Conservation (phyloP, 73 alveolate genomes). For the Stentor roeselii region DNA sequence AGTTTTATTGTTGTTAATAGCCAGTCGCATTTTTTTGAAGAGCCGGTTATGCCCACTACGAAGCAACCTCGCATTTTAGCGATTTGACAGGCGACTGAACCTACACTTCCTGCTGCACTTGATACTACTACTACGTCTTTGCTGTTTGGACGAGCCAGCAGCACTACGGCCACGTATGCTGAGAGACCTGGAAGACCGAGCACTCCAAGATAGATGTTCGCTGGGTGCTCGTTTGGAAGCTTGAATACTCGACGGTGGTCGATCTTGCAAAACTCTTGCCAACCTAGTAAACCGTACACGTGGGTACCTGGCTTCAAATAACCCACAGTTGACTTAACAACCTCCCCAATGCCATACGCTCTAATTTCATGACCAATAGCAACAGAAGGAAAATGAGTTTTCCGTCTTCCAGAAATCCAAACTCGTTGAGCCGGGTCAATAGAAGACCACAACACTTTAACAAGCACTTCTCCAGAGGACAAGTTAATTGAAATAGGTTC, state of each 20-base stretch:
- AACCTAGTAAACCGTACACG: not conserved
- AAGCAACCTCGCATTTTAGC: slow-evolving; percentile 25
- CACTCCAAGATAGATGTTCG: not conserved
- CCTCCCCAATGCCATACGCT: not conserved
- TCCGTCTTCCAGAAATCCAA: slow-evolving; percentile 1
- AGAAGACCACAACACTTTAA: slow-evolving; percentile 5
- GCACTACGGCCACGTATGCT: slow-evolving; percentile 13
- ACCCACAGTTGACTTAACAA: not conserved
- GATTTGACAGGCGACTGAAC: slow-evolving; percentile 34
- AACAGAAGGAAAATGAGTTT: not conserved
- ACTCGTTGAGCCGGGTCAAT: slow-evolving; percentile 26
- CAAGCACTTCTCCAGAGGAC: slow-evolving; percentile 1
- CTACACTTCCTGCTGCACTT: slow-evolving; percentile 39
- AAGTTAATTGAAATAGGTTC: not conserved
- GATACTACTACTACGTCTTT: slow-evolving; percentile 24
- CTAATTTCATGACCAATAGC: not conserved
- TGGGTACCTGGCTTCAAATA: not conserved
- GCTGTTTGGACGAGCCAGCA: not conserved
- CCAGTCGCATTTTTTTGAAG: slow-evolving; percentile 29
- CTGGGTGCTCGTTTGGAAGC: not conserved
- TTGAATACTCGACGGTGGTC: not conserved
- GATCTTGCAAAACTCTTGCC: not conserved
- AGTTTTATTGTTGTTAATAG: slow-evolving; percentile 9
- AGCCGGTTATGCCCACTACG: slow-evolving; percentile 31
- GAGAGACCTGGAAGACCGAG: slow-evolving; percentile 11